These are phyloP conservation scores for Boeremia exigua DNA, from an alignment of 2,329 filamentous ascomycete genomes.

Conservation along the genomic window DNA sequence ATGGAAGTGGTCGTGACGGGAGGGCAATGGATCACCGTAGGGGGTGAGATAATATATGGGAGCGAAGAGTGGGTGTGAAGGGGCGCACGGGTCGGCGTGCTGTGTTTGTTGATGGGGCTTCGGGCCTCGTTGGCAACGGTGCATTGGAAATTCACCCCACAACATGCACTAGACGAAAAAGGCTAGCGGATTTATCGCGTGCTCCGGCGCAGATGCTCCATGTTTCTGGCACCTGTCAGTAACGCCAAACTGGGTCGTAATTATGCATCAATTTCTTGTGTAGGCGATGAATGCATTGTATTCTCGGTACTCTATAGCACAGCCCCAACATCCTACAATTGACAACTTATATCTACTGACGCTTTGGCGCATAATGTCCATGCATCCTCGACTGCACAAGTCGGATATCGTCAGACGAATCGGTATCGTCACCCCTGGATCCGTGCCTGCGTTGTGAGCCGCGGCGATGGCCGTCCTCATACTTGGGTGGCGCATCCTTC, in stretches of 20 bases:
- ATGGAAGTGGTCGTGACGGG: conserved; percentile 9
- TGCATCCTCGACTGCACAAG: conserved; percentile 5
- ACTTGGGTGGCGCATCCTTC: conserved; percentile 23
- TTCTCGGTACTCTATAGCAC: not conserved
- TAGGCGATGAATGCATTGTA: not conserved
- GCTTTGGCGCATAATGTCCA: conserved; percentile 31
- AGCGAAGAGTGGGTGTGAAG: conserved; percentile 5
- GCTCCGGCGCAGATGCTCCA: not conserved
- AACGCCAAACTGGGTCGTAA: no score
- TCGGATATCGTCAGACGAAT: conserved; percentile 5
- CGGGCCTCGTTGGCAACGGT: conserved; percentile 19
- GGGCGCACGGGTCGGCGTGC: conserved; percentile 18
- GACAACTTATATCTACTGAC: conserved; percentile 1
- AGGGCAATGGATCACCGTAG: conserved; percentile 6
- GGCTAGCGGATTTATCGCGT: conserved; percentile 1
- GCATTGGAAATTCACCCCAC: conserved; percentile 28
- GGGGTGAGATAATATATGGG: conserved; percentile 7
- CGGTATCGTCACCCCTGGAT: not conserved
- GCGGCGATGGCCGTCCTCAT: not conserved
- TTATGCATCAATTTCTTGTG: not conserved
- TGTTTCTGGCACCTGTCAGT: not conserved
- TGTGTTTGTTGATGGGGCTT: conserved; percentile 38
- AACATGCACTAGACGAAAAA: not conserved
- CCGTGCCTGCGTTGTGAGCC: not conserved
- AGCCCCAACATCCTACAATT: not conserved